phyloP scores from a whole-genome alignment of 345 rosid species.

The Eucalyptus urophylla region DNA sequence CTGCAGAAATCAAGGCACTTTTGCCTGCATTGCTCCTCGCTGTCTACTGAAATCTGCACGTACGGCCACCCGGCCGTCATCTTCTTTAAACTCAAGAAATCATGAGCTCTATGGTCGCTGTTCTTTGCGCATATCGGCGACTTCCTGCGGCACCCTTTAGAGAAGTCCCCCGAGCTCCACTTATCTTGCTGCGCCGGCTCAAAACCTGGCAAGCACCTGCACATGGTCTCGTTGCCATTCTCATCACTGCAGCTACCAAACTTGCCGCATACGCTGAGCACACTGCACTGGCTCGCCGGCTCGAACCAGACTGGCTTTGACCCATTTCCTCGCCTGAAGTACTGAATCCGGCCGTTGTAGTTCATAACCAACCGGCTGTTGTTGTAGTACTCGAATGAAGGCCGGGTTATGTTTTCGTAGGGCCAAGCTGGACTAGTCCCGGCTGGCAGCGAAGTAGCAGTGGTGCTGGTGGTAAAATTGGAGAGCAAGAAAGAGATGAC shows the following conservation, averaged over 20 bases:
- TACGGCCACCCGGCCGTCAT: background rate
- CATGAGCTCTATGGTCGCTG: background rate
- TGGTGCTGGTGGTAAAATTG: background rate
- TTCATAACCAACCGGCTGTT: slow-evolving; percentile 11
- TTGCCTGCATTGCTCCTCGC: background rate
- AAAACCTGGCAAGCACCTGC: slow-evolving; percentile 34
- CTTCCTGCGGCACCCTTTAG: background rate
- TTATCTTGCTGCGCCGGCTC: background rate
- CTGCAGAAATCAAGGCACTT: background rate
- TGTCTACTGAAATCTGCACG: background rate
- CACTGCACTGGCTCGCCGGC: slow-evolving; percentile 13
- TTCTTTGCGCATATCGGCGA: background rate
- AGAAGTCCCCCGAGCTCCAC: background rate
- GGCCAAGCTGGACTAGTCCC: fast-evolving
- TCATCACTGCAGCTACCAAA: slow-evolving; percentile 14
- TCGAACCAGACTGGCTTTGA: slow-evolving; percentile 7
- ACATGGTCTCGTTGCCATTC: background rate
- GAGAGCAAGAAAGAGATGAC: no score
- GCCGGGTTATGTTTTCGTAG: background rate
- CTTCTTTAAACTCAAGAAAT: slow-evolving; percentile 1
- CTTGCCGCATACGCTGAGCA: slow-evolving; percentile 9
- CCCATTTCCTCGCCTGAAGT: background rate
- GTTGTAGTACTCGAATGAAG: background rate
- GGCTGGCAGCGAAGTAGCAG: background rate
- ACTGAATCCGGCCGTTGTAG: slow-evolving; percentile 6